These are phyloP conservation scores for Trichoderma cornu-damae DNA, from an alignment of 2,329 filamentous ascomycete genomes.

Conservation along the genomic window DNA sequence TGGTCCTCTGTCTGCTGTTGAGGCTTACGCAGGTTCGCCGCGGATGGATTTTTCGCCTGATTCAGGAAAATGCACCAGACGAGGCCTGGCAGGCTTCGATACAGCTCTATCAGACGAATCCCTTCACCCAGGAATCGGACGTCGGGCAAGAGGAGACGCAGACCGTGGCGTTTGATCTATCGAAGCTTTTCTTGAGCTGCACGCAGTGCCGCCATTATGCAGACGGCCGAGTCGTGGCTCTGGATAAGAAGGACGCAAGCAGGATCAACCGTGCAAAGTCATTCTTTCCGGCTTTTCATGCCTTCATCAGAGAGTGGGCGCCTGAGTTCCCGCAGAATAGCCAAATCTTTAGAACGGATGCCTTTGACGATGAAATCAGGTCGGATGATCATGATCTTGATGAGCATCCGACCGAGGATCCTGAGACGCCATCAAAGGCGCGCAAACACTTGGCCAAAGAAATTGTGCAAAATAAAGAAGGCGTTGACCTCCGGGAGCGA, in stretches of 20 bases:
- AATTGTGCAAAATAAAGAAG: constrained; percentile 34
- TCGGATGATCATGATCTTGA: constrained; percentile 20
- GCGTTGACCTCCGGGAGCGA: constrained; percentile 50
- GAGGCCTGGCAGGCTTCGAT: constrained; percentile 22
- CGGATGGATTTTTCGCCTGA: constrained; percentile 24
- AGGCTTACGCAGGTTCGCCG: constrained; percentile 29
- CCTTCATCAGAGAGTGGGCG: constrained; percentile 27
- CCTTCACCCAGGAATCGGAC: not conserved
- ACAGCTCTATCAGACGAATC: not conserved
- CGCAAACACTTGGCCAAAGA: constrained; percentile 28
- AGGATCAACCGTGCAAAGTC: constrained; percentile 18
- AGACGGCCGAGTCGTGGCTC: constrained; percentile 23
- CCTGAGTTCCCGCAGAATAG: constrained; percentile 31
- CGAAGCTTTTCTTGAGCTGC: constrained; percentile 31
- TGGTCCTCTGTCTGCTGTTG: constrained; percentile 31
- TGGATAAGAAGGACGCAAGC: constrained; percentile 22
- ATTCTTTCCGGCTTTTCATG: constrained; percentile 25
- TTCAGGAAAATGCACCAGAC: constrained; percentile 20
- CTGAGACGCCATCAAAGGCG: constrained; percentile 16
- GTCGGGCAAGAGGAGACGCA: constrained; percentile 14
- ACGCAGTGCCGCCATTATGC: constrained; percentile 24
- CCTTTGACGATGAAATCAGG: constrained; percentile 22
- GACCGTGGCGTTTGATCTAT: constrained; percentile 29
- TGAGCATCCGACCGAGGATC: too few species aligned
- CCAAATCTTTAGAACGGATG: constrained; percentile 30